These are phyloP conservation scores for Trametes cubensis DNA, from an alignment of 768 basidiomycete species.

Conservation along the genomic window DNA sequence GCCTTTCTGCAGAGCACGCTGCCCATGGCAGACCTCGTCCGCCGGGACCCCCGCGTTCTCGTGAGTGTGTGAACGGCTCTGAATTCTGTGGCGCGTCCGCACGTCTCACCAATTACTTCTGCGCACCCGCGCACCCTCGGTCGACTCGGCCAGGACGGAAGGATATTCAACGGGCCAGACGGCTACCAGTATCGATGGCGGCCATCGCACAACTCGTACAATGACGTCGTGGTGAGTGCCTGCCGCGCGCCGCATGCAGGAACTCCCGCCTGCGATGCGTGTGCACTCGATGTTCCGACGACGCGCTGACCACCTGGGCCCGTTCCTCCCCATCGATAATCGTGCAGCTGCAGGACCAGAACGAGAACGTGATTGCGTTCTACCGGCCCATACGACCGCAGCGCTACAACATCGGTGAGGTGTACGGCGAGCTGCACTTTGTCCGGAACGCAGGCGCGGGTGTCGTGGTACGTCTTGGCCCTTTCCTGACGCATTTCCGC, in stretches of 20 bases:
- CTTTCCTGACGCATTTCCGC: slow-evolving; percentile 12
- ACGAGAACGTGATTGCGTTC: slow-evolving; percentile 72
- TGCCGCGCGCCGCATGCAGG: slow-evolving; percentile 3
- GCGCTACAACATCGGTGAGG: slow-evolving; percentile 84
- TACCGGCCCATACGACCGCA: slow-evolving; percentile 78
- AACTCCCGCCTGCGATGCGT: slow-evolving; percentile 9
- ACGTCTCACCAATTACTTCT: slow-evolving; percentile 11
- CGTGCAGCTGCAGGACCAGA: slow-evolving; percentile 70
- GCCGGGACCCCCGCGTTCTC: slow-evolving; percentile 61
- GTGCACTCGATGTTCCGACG: background rate
- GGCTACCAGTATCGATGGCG: slow-evolving; percentile 82
- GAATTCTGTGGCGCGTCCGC: slow-evolving; percentile 18
- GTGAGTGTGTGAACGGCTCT: slow-evolving; percentile 44
- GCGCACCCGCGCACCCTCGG: background rate
- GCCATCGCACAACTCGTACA: slow-evolving; percentile 53
- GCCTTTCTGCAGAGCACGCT: slow-evolving; percentile 59
- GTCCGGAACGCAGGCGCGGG: slow-evolving; percentile 77
- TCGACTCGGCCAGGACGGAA: slow-evolving; percentile 33
- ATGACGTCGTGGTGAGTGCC: slow-evolving; percentile 61
- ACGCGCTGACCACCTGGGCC: slow-evolving; percentile 5
- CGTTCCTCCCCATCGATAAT: slow-evolving; percentile 14
- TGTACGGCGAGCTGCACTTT: slow-evolving; percentile 85
- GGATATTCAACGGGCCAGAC: slow-evolving; percentile 82
- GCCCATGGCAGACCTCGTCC: slow-evolving; percentile 83
- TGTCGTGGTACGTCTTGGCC: slow-evolving; percentile 63